A percentile compares a stretch with the other conserved stretches of the same genome.
Evolutionary conservation across 202 grass and related monocot genomes (phyloP).

Genomic region (Carex sylvatica): DNA sequence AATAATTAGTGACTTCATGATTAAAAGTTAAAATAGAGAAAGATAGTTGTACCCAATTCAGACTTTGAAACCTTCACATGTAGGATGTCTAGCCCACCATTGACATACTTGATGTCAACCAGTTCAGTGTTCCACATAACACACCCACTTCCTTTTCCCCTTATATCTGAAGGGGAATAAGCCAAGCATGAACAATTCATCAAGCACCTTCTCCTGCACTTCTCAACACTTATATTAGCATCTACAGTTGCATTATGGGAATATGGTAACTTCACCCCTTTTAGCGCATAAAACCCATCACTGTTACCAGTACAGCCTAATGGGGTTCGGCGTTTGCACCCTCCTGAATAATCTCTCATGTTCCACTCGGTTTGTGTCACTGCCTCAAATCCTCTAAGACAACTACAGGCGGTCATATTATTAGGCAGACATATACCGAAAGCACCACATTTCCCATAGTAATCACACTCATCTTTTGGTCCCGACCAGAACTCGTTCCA

Average conservation of each 20-base stretch:
- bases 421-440: slow-evolving; percentile 46
- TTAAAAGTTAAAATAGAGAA: background rate
- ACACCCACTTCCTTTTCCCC: slow-evolving; percentile 40
- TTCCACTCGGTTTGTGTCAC: slow-evolving; percentile 37
- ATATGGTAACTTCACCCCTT: slow-evolving; percentile 53
- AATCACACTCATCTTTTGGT: slow-evolving; percentile 55
- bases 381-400: slow-evolving; percentile 56
- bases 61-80: slow-evolving; percentile 10
- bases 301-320: slow-evolving; percentile 37
- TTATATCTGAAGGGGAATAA: slow-evolving; percentile 51
- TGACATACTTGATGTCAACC: slow-evolving; percentile 40
- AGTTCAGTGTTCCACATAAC: slow-evolving; percentile 62
- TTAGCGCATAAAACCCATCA: slow-evolving; percentile 47
- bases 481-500: slow-evolving; percentile 63
- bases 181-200: slow-evolving; percentile 53
- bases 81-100: background rate
- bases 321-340: slow-evolving; percentile 38
- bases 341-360: slow-evolving; percentile 33
- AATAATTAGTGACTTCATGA: background rate
- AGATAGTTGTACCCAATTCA: background rate
- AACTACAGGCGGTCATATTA: slow-evolving; percentile 24
- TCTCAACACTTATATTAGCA: slow-evolving; percentile 30
- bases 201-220: slow-evolving; percentile 52
- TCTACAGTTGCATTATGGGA: slow-evolving; percentile 55
- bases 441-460: slow-evolving; percentile 40